Percentiles rank a stretch among this genome's conserved stretches.
Evolutionary conservation across 1,284 basidiomycete species (phyloP).

Genomic region (Malassezia globosa): DNA sequence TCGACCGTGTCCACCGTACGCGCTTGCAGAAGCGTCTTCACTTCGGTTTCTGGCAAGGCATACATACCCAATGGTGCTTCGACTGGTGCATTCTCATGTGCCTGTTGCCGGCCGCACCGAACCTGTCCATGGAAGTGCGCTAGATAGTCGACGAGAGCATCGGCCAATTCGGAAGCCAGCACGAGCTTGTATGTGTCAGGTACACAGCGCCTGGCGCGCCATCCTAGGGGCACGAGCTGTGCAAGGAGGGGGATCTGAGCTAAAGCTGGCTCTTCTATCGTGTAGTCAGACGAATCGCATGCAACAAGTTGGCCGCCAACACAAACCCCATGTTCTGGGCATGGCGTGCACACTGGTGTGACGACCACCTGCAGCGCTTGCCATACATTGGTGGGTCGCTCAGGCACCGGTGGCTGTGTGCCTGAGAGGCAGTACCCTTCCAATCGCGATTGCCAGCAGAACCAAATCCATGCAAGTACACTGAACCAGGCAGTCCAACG

Average conservation of each 20-base stretch:
- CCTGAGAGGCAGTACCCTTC: constrained; percentile 36
- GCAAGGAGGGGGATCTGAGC: constrained; percentile 25
- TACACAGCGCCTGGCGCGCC: constrained; percentile 21
- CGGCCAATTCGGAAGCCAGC: constrained; percentile 31
- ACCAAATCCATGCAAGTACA: constrained; percentile 22
- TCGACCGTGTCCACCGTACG: constrained; percentile 19
- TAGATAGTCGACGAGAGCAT: constrained; percentile 24
- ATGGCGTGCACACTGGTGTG: constrained; percentile 24
- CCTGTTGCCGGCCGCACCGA: constrained; percentile 24
- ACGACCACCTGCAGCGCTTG: constrained; percentile 3
- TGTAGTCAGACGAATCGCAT: constrained; percentile 34
- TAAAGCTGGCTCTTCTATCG: constrained; percentile 20
- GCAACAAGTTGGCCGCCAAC: constrained; percentile 19
- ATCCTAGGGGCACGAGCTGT: constrained; percentile 22
- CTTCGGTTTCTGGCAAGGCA: constrained; percentile 20
- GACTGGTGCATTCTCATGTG: constrained; percentile 21
- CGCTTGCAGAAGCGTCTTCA: constrained; percentile 16
- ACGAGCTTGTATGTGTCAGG: constrained; percentile 42
- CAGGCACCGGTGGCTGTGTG: background rate
- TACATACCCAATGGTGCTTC: constrained; percentile 16
- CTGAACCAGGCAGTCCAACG: constrained; percentile 5
- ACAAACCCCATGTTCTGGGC: constrained; percentile 34
- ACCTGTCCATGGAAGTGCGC: constrained; percentile 35
- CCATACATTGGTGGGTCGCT: constrained; percentile 19
- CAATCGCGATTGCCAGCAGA: constrained; percentile 24